phyloP scores from a whole-genome alignment of 2,329 filamentous ascomycete genomes.

The Fusarium palustre region DNA sequence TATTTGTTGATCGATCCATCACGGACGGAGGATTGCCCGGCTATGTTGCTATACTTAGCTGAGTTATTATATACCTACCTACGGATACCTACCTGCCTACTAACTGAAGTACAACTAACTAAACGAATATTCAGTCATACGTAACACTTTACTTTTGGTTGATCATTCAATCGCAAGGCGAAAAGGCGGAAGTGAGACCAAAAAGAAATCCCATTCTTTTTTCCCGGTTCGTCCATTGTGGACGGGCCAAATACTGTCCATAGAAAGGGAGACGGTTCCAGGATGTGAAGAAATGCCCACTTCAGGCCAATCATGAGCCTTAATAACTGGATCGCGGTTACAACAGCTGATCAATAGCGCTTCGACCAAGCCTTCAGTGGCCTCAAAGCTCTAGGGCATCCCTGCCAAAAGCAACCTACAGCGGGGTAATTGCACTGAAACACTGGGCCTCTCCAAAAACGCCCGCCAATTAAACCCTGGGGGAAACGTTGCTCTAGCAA shows the following conservation, averaged over 20 bases:
- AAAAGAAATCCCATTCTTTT: constrained; percentile 16
- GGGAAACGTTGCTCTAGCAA: constrained; percentile 43
- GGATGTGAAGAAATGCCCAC: constrained; percentile 13
- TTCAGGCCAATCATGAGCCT: constrained; percentile 23
- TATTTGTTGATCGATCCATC: constrained; percentile 2
- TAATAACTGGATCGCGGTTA: constrained; percentile 19
- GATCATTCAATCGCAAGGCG: constrained; percentile 30
- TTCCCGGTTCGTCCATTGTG: constrained; percentile 29
- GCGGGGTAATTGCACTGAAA: constrained; percentile 46
- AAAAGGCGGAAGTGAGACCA: constrained; percentile 27
- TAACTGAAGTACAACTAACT: too few relatives aligned
- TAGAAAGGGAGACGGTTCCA: constrained; percentile 15
- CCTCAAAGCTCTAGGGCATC: constrained; percentile 30
- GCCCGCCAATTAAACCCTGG: constrained; percentile 34
- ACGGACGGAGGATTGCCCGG: background rate
- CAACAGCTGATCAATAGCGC: constrained; percentile 37
- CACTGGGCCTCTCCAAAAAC: constrained; percentile 36
- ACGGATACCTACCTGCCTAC: too few relatives aligned
- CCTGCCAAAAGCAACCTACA: constrained; percentile 40
- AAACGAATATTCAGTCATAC: too few relatives aligned
- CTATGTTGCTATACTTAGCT: constrained; percentile 5
- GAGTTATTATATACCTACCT: background rate
- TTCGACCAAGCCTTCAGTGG: constrained; percentile 38
- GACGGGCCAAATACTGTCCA: constrained; percentile 36
- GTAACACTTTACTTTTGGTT: background rate